phyloP scores from a whole-genome alignment of 2,329 filamentous ascomycete species.

The Cadophora malorum region DNA sequence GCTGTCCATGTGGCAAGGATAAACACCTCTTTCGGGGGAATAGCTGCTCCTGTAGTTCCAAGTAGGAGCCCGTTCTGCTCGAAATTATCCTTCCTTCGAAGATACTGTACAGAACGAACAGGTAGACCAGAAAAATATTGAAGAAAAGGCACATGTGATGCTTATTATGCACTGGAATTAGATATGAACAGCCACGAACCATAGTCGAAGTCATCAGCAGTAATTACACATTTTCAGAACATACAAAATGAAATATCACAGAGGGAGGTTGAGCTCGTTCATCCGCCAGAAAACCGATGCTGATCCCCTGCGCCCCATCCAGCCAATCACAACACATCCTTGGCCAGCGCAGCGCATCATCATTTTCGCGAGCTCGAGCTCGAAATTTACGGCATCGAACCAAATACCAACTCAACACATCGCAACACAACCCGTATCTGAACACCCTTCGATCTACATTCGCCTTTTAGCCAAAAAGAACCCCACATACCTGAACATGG shows the following conservation, averaged over 20 bases:
- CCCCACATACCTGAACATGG: slow-evolving; percentile 32
- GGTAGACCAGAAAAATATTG: too few relatives aligned
- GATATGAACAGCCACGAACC: too few relatives aligned
- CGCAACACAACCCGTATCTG: neutral
- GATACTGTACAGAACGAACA: neutral
- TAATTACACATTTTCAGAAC: too few relatives aligned
- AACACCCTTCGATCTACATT: neutral
- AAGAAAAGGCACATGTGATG: too few relatives aligned
- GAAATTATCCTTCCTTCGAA: neutral
- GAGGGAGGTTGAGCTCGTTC: neutral
- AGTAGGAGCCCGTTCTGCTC: neutral
- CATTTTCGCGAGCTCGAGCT: slow-evolving; percentile 12
- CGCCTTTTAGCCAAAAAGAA: slow-evolving; percentile 35
- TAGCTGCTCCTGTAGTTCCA: neutral
- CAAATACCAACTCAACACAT: slow-evolving; percentile 1
- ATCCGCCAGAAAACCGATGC: neutral
- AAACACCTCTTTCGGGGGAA: neutral
- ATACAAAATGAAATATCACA: too few relatives aligned
- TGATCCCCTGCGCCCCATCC: neutral
- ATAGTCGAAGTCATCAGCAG: too few relatives aligned
- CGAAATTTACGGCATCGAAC: neutral
- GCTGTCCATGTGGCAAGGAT: neutral
- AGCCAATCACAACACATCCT: slow-evolving; percentile 4
- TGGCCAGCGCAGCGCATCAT: slow-evolving; percentile 3
- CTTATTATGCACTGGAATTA: too few relatives aligned